A percentile compares a stretch with the other conserved stretches of the same genome.
phyloP scores from a whole-genome alignment of 306 rosid species.

The Dryas drummondii region DNA sequence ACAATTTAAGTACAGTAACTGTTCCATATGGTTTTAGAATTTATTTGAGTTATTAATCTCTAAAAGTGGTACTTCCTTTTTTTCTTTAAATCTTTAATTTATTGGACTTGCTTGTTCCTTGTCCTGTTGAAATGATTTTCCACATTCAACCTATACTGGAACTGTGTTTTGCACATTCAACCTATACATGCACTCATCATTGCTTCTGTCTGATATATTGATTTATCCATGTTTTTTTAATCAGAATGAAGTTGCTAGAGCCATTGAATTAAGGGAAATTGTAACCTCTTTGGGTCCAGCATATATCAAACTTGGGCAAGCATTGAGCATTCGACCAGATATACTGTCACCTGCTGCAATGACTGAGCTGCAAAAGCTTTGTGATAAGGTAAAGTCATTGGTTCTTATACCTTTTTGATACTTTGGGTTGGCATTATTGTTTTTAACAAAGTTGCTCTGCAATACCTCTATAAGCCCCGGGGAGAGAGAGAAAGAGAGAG shows the following conservation, averaged over 20 bases:
- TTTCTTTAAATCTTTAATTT: neutral
- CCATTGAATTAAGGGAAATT: constrained; percentile 89
- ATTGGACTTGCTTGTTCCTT: neutral
- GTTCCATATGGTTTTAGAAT: neutral
- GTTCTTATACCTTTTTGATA: neutral
- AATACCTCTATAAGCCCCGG: constrained; percentile 6
- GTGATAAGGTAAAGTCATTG: constrained; percentile 72
- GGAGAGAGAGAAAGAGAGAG: neutral
- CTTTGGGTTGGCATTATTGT: neutral
- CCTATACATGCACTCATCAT: constrained; percentile 10
- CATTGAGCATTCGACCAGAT: constrained; percentile 97
- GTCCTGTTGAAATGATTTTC: neutral
- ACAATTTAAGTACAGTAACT: neutral
- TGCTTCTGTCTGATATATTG: neutral
- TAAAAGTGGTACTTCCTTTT: neutral
- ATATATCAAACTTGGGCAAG: constrained; percentile 97
- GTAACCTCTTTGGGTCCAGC: constrained; percentile 99
- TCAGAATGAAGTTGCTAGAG: constrained; percentile 98
- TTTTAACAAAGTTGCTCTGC: constrained; percentile 3
- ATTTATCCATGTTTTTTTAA: constrained; percentile 24
- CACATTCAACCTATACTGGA: neutral
- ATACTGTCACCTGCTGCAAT: constrained; percentile 91
- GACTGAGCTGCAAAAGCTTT: constrained; percentile 95
- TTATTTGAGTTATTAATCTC: neutral
- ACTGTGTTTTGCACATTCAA: neutral